Percentiles rank a stretch among this genome's conserved stretches.
Evolutionary conservation across 495 filamentous ascomycete genomes (phyloP).

Genomic region (Aspergillus bertholletiae): DNA sequence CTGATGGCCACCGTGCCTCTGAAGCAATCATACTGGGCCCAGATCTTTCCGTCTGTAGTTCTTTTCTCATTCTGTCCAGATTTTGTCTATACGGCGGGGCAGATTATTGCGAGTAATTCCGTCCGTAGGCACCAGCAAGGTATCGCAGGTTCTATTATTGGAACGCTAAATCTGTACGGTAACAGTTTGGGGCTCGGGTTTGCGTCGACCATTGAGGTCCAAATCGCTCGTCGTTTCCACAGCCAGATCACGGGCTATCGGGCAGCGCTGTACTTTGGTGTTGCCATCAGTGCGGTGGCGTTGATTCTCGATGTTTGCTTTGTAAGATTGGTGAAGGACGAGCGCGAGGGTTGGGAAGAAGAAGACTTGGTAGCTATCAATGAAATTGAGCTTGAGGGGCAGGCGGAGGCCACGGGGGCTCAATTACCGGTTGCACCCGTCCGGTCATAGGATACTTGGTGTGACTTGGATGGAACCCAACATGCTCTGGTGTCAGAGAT

Average conservation of each 20-base stretch:
- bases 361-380: constrained; percentile 25
- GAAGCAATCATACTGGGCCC: constrained; percentile 49
- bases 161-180: constrained; percentile 45
- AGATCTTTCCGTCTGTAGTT: constrained; percentile 46
- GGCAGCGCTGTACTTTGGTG: constrained; percentile 40
- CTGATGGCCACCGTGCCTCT: constrained; percentile 47
- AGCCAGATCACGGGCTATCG: constrained; percentile 32
- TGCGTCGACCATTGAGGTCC: constrained; percentile 45
- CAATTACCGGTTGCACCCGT: not conserved
- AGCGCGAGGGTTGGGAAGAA: constrained; percentile 38
- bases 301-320: constrained; percentile 37
- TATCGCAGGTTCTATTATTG: constrained; percentile 45
- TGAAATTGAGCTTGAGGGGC: not conserved
- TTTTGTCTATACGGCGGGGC: constrained; percentile 47
- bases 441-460: not conserved
- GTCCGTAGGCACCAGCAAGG: constrained; percentile 48
- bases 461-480: too few relatives aligned
- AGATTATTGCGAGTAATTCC: constrained; percentile 53
- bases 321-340: constrained; percentile 38
- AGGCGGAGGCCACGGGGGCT: not conserved
- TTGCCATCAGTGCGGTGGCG: constrained; percentile 37
- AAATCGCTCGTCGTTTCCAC: constrained; percentile 18
- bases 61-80: constrained; percentile 47
- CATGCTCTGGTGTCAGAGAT: too few relatives aligned
- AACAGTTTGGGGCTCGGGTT: constrained; percentile 47